Base-by-base conservation (phyloP, 164 flowering plant species). In the Umbellularia californica region DNA sequence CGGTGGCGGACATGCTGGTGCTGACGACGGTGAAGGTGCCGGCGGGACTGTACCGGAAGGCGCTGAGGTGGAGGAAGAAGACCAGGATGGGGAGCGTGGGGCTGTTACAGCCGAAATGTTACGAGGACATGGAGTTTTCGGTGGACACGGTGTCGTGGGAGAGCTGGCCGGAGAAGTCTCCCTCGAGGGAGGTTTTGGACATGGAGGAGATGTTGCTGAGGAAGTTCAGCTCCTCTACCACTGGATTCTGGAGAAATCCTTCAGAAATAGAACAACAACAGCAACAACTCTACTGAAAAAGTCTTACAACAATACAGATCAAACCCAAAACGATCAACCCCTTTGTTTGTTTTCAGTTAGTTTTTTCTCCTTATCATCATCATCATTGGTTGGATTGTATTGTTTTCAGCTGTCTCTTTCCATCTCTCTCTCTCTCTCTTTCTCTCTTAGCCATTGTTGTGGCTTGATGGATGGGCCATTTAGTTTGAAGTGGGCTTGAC, bases 161-260 rank as follows among this genome's bases (percentile, higher is more conserved):
- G 4, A 19, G 15, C 28, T 60, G 72, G 65, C 55, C 71, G 6
- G 76, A 66, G 65, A 74, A 66, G n/a, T 68, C 77, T 9, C 72
- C 77, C 30, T 68, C 72, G 19, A 33, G 55, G 3, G 89, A 82
- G 12, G 82, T 82, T 50, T 47, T 77, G 76, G 83, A 83, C 10
- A 72, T 93, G 77, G 99, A 95, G 85, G 84, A 89, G 84, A 93
- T 89, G 81, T 92, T 93, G 98, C 88, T 90, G 93, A 87, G 81
- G 35, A 30, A 30, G 35, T 30, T 30, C 0, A 72, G 73, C 70
- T 90, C 92, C 78, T 88, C 86, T 78, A 66, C 81, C 23, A 80
- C 88, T 72, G 99, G 99, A 2, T 95, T 95, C 62, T 91, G 99
- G 97, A 87, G 97, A 75, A 95, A 90, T 72, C 83, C 89, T 62